These are phyloP conservation scores for Aspergillus asperescens DNA, from an alignment of 495 filamentous ascomycete species.

Conservation along the genomic window DNA sequence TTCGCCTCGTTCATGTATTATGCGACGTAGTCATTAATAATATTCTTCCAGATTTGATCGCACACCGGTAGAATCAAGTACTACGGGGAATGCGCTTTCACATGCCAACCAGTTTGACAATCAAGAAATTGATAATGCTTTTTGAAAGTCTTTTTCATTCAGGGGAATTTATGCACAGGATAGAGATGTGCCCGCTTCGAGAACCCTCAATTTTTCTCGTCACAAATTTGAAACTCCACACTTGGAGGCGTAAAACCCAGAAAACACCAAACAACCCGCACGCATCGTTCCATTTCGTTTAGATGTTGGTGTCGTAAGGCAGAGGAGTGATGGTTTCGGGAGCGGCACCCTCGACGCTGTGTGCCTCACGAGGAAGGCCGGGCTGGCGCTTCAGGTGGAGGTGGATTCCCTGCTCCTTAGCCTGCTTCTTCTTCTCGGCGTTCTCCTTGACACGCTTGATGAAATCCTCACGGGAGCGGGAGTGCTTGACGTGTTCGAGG, in stretches of 20 bases:
- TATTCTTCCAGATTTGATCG: background rate
- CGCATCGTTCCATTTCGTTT: constrained; percentile 48
- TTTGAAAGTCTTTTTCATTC: constrained; percentile 44
- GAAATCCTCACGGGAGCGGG: constrained; percentile 92
- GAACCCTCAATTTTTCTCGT: constrained; percentile 38
- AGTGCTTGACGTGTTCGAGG: constrained; percentile 92
- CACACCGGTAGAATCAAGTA: background rate
- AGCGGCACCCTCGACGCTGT: constrained; percentile 72
- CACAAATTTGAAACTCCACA: constrained; percentile 40
- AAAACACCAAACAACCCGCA: constrained; percentile 44
- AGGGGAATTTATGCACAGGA: constrained; percentile 50
- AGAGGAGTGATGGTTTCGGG: constrained; percentile 90
- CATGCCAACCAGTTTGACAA: background rate
- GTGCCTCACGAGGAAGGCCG: constrained; percentile 67
- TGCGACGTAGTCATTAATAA: background rate
- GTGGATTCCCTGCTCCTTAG: constrained; percentile 80
- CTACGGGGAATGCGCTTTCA: background rate
- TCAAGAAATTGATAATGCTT: constrained; percentile 39
- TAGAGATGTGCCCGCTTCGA: constrained; percentile 38
- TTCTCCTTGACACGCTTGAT: constrained; percentile 94
- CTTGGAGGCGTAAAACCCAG: constrained; percentile 36
- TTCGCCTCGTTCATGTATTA: background rate
- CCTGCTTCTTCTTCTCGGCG: constrained; percentile 82
- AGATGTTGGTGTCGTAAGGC: constrained; percentile 97
- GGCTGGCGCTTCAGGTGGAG: constrained; percentile 90